Conservation (phyloP, 495 filamentous ascomycete genomes). For the Baudoinia panamericana region DNA sequence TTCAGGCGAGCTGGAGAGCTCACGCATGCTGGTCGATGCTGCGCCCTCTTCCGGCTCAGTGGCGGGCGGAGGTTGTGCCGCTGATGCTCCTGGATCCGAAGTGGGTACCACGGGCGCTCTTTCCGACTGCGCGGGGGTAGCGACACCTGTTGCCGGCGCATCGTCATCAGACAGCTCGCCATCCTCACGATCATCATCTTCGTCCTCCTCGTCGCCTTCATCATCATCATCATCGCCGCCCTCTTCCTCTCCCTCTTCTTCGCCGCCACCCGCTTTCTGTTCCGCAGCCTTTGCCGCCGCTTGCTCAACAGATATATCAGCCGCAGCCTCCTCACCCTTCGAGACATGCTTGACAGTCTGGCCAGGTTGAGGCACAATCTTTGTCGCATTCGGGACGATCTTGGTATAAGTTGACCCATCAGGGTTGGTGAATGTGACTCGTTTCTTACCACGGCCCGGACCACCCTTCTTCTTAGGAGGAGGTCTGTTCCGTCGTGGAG, state of each 20-base stretch:
- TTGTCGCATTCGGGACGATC: conserved; percentile 19
- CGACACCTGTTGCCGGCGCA: not conserved
- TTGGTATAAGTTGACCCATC: conserved; percentile 22
- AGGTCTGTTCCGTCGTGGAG: conserved; percentile 40
- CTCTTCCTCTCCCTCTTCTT: conserved; percentile 12
- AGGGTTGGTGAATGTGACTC: conserved; percentile 26
- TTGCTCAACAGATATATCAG: conserved; percentile 26
- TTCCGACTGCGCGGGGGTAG: conserved; percentile 11
- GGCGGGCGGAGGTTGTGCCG: not conserved
- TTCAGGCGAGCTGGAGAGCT: conserved; percentile 26
- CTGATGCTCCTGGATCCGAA: not conserved
- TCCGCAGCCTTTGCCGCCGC: conserved; percentile 20
- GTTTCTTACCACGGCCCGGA: conserved; percentile 30
- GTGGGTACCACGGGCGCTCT: too few relatives aligned
- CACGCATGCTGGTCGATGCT: not conserved
- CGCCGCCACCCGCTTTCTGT: conserved; percentile 22
- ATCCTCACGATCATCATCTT: conserved; percentile 24
- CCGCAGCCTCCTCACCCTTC: conserved; percentile 20
- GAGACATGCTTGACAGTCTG: conserved; percentile 23
- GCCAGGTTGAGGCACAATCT: conserved; percentile 17
- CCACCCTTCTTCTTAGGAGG: conserved; percentile 40
- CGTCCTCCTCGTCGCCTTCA: conserved; percentile 23
- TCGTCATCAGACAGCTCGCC: conserved; percentile 22
- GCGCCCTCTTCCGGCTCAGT: not conserved
- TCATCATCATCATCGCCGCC: conserved; percentile 23